Base-by-base conservation (phyloP, 1,284 basidiomycete species). In the Thelephora terrestris region DNA sequence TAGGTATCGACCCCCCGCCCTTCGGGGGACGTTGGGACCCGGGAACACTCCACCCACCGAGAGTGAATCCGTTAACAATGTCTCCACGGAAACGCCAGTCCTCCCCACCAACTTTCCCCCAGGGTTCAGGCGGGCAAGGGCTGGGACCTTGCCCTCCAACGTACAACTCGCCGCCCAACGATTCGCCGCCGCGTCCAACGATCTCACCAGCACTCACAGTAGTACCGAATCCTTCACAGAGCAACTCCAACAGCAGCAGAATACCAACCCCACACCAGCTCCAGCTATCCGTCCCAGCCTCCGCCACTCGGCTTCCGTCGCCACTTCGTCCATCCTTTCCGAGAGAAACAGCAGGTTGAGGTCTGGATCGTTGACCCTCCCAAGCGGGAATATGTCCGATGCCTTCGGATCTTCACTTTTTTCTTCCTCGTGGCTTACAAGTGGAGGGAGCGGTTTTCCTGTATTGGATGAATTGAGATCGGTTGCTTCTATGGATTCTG, bases 351-450 rank as follows among this genome's bases (percentile, higher is more conserved):
- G 82, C 61, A 85, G 93, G 48, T 75, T 91, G 50, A 78, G 93
- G 54, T 94, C 91, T 21, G 93, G 92, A 25, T 95, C 91, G 21
- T 75, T 93, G 49, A 68, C 65, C 44, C 91, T 87, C 10, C 70
- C 83, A 39, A 61, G 68, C 23, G 81, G 78, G 47, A 80, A 88
- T 20, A 70, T 87, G n/a, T 84, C 81, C 52, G 90, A 88, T 60
- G 85, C 90, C 3, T 95, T 95, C 63, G 90, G 88, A 23, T 75
- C 85, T 35, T 85, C 85, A 54, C 79, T 92, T 46, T 94, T 93
- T 60, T 85, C 87, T 25, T 90, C 87, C 37, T 85, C 87, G 45
- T 93, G 90, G 90, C 71, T 92, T 56, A 75, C 86, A 32, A 78
- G 79, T 40, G 67, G 66, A 52, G 71, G 70, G 37, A 70, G 72